A percentile compares a stretch with the other conserved stretches of the same genome.
Evolutionary conservation across 371 early-diverging fungal species (phyloP).

Genomic region (Mucor ambiguus): DNA sequence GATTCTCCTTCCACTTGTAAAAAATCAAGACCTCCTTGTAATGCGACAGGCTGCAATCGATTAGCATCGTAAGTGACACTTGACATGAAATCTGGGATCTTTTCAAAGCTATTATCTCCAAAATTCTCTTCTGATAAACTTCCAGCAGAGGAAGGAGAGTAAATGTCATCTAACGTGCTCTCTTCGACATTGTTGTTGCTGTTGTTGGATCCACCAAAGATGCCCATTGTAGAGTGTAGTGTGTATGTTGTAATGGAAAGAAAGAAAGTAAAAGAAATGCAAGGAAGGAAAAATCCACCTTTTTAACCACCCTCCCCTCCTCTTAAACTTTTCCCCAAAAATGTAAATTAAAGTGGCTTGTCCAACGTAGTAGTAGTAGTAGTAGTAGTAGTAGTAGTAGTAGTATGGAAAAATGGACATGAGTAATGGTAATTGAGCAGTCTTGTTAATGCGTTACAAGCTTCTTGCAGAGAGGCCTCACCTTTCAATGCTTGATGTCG

Average conservation of each 20-base stretch:
- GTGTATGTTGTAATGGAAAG: neutral
- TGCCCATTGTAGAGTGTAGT: slow-evolving; percentile 10
- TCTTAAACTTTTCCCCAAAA: neutral
- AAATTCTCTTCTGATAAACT: slow-evolving; percentile 20
- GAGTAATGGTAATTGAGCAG: too few species aligned
- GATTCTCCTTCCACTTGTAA: slow-evolving; percentile 50
- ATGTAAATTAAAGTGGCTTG: neutral
- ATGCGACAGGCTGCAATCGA: slow-evolving; percentile 61
- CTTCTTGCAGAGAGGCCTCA: too few species aligned
- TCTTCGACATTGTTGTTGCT: neutral
- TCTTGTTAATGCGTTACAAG: too few species aligned
- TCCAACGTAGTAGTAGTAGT: neutral
- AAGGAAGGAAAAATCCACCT: neutral
- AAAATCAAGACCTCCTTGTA: slow-evolving; percentile 66
- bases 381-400: too few species aligned
- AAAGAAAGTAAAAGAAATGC: slow-evolving; percentile 12
- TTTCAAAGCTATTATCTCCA: slow-evolving; percentile 47
- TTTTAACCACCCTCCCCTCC: slow-evolving; percentile 1
- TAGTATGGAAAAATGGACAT: neutral
- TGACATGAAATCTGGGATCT: slow-evolving; percentile 60
- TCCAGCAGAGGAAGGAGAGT: slow-evolving; percentile 34
- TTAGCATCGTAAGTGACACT: slow-evolving; percentile 51
- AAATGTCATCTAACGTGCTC: slow-evolving; percentile 26
- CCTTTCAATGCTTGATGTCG: too few species aligned
- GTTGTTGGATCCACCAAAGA: slow-evolving; percentile 17